Base-by-base conservation (phyloP, 1,284 basidiomycete species). In the Vanrija sp. region DNA sequence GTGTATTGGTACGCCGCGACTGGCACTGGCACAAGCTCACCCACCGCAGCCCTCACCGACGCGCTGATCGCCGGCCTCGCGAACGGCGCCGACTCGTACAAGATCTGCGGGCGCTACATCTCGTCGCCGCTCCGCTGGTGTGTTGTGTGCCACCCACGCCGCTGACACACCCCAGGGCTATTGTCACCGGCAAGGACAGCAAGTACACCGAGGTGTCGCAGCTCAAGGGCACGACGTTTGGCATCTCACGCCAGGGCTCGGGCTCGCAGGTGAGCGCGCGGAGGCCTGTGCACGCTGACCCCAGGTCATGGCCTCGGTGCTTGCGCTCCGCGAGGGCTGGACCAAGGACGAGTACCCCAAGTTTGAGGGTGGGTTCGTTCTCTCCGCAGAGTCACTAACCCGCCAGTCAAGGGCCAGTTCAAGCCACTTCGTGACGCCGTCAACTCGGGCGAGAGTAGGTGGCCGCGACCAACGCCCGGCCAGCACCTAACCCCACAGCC, bases 231-330 rank as follows among this genome's bases (percentile, higher is more conserved):
- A 88, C 88, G 0, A 88, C 85, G 7, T 82, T 97, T 45, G 95
- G 95, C 2, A 96, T 98, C 61, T 95, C 91, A 26, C 81, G 95
- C 23, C 80, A 85, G 47, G 95, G 94, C 26, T 42, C 25, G 12
- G 59, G 59, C 1, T 61, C 54, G 25, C 51, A 53, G 51, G 59
- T 62, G n/a, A 7, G 54, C 26, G 16, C 39, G 28, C 7, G 25
- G 8, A 21, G 28, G 28, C 7, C 10, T 6, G 28, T 18, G 15
- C 16, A 39, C 23, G 25, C 15, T 49, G 16, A 10, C 85, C 28
- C 62, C 87, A 94, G 72, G 91, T 91, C 8, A 97, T 98, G 93
- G 94, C 92, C 2, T 89, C 86, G 60, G 91, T 97, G 23, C 90
- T 97, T 86, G 90, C 88, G 3, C 78, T 91, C 38, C 86, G 94